A percentile compares a stretch with the other conserved stretches of the same genome.
Evolutionary conservation across 768 basidiomycete species (phyloP).

Genomic region (Cantharellus anzutake): DNA sequence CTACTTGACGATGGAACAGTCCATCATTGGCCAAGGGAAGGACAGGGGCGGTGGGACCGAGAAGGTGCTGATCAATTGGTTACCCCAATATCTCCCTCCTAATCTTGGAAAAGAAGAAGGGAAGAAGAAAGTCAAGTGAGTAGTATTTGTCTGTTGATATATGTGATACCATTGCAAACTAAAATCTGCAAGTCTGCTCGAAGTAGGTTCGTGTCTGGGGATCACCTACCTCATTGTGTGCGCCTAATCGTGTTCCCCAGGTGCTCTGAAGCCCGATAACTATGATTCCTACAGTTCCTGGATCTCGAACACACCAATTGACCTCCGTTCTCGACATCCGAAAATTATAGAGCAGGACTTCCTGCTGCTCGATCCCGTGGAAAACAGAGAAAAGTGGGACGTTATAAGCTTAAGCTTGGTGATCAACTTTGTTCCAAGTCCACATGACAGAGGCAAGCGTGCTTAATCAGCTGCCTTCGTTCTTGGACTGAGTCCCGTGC

Average conservation of each 20-base stretch:
- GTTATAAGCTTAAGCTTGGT: constrained; percentile 74
- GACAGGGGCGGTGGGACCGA: constrained; percentile 84
- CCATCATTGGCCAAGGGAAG: constrained; percentile 54
- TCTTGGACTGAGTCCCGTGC: background rate
- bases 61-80: constrained; percentile 56
- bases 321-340: constrained; percentile 69
- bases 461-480: background rate
- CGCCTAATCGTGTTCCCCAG: constrained; percentile 13
- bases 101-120: constrained; percentile 10
- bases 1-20: constrained; percentile 16
- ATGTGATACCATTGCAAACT: background rate
- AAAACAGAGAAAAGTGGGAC: constrained; percentile 46
- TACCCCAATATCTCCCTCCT: constrained; percentile 29
- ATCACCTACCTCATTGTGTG: background rate
- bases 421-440: constrained; percentile 68
- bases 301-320: constrained; percentile 61
- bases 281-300: constrained; percentile 45
- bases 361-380: constrained; percentile 33
- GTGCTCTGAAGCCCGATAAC: constrained; percentile 73
- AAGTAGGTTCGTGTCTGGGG: constrained; percentile 25
- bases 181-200: constrained; percentile 39
- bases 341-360: constrained; percentile 77
- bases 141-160: background rate
- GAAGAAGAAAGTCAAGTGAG: constrained; percentile 5
- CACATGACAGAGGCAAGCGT: constrained; percentile 49